Base-by-base conservation (phyloP, 768 basidiomycete species). In the Pholiota microspora region DNA sequence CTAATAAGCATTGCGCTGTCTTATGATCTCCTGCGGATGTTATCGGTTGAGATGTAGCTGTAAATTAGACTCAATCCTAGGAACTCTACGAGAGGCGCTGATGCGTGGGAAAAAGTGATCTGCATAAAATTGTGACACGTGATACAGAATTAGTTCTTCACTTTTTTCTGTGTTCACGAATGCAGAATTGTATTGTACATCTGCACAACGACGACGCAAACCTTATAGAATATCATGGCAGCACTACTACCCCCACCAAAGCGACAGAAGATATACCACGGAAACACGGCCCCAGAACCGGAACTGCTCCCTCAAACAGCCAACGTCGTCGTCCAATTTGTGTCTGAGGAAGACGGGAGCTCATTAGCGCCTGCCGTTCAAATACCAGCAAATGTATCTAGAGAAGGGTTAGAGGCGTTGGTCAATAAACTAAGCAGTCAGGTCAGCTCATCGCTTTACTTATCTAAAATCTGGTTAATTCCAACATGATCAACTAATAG, bases 281-380 rank as follows among this genome's bases (percentile, higher is more conserved):
- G 87, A 3, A 70, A 87, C 15, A 81, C 84, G 58, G 82, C 84
- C 56, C 87, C 88, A 24, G 81, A 76, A 32, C 77, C 76, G 55
- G 81, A 83, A 53, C 67, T 70, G 3, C 62, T 68, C 13, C 68
- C 36, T 35, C 67, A 71, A n/a, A 62, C 84, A 1, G 84, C 86
- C 0, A 86, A 86, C 58, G 74, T 98, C 53, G 80, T 98, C 13
- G 94, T 97, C 18, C 93, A 96, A 64, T 98, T 98, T 67, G 86
- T 94, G 24, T 89, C 88, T 2, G 92, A 95, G 54, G 88, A 94
- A 48, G 89, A 95, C 69, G 93, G 87, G 0, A 73, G 76, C 54
- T 72, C 84, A 3, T 75, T 98, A 18, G 95, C 94, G 21, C 94
- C 95, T 48, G 85, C 90, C 0, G 86, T 98, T 66, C 93, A 84